Conservation (phyloP, 192 early-diverging fungal genomes). For the Linnemannia elongata region DNA sequence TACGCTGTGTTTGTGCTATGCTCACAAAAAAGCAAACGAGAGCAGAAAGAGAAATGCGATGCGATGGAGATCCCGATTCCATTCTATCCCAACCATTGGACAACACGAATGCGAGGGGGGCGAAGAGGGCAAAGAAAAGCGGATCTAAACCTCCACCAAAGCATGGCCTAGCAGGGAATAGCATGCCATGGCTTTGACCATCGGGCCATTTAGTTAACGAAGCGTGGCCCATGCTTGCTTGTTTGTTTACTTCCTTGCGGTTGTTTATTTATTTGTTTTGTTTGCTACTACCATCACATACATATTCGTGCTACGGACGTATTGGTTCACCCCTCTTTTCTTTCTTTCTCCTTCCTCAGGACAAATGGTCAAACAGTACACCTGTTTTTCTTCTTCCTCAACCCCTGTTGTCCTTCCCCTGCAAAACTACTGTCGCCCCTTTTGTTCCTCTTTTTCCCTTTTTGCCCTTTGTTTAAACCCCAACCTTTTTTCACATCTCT, state of each 20-base stretch:
- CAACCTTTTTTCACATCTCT: background rate
- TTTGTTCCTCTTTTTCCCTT: background rate
- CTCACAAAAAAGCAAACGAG: background rate
- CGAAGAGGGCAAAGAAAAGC: background rate
- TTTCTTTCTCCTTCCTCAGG: background rate
- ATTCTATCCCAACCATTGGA: conserved; percentile 4
- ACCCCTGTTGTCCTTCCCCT: too few species aligned
- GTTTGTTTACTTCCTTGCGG: background rate
- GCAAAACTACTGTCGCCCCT: too few species aligned
- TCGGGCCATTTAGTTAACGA: background rate
- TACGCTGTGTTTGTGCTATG: background rate
- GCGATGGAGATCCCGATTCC: background rate
- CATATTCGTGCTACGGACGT: too few species aligned
- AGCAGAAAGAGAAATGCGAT: background rate
- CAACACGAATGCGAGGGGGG: background rate
- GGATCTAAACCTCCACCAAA: background rate
- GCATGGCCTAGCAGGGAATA: background rate
- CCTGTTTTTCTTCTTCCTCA: too few species aligned
- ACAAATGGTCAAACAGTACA: too few species aligned
- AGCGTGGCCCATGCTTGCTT: background rate
- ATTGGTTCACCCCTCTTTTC: background rate
- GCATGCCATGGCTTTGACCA: background rate
- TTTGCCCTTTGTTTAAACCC: background rate
- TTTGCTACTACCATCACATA: too few species aligned
- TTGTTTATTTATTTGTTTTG: background rate